A percentile compares a stretch with the other conserved stretches of the same genome.
Evolutionary conservation across 305 asterid genomes (phyloP).

Genomic region (Fraxinus latifolia): DNA sequence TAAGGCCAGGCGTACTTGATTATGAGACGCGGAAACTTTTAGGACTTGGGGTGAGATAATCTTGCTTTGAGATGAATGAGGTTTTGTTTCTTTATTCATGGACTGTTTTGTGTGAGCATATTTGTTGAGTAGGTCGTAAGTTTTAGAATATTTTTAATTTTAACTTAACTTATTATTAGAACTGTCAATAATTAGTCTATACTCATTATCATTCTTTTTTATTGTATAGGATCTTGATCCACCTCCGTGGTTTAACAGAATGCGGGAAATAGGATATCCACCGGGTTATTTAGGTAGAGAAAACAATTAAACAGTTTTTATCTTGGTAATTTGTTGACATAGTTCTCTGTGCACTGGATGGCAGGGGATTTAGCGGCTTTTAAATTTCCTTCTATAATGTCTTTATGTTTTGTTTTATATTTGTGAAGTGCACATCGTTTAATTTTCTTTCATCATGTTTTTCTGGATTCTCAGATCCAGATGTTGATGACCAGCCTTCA

Average conservation of each 20-base stretch:
- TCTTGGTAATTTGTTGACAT: conserved; percentile 3
- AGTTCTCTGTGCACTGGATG: not conserved
- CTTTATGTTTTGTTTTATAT: not conserved
- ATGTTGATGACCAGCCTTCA: conserved; percentile 71
- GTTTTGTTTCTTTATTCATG: conserved; percentile 7
- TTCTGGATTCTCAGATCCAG: conserved; percentile 38
- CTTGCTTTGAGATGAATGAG: not conserved
- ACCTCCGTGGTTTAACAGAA: conserved; percentile 97
- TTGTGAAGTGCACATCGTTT: not conserved
- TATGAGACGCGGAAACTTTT: conserved; percentile 67
- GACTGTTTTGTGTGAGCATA: not conserved
- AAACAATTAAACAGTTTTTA: not conserved
- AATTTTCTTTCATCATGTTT: not conserved
- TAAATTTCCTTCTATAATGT: not conserved
- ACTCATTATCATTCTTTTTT: conserved; percentile 20
- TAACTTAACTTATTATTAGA: not conserved
- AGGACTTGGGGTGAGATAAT: conserved; percentile 77
- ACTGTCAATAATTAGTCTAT: not conserved
- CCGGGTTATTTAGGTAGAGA: conserved; percentile 88
- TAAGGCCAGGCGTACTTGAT: conserved; percentile 79
- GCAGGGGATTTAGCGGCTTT: not conserved
- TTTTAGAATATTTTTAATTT: not conserved
- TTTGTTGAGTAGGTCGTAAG: not conserved
- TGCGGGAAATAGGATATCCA: conserved; percentile 95
- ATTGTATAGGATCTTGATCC: conserved; percentile 76